A percentile compares a stretch with the other conserved stretches of the same genome.
These are phyloP conservation scores for Fagus sylvatica DNA, from an alignment of 306 rosid genomes.

Conservation along the genomic window DNA sequence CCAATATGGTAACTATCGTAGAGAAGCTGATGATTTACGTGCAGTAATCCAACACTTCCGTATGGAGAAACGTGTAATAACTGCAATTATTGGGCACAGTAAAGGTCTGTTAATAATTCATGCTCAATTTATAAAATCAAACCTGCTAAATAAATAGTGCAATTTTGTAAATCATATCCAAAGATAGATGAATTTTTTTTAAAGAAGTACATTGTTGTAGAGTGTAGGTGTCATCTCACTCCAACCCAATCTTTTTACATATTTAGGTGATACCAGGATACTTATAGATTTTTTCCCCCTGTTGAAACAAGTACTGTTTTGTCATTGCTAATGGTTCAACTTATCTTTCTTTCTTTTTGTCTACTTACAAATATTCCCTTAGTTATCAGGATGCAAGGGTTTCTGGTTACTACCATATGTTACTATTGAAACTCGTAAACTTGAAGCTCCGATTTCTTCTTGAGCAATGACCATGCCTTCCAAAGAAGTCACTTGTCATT, in stretches of 20 bases:
- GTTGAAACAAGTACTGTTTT: not conserved
- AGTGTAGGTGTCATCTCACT: not conserved
- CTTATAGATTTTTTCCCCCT: not conserved
- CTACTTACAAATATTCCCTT: not conserved
- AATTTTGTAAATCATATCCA: not conserved
- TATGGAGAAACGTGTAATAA: constrained; percentile 38
- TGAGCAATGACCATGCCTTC: not conserved
- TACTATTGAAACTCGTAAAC: not conserved
- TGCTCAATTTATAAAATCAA: constrained; percentile 14
- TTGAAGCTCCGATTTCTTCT: constrained; percentile 1
- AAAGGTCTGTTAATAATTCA: constrained; percentile 55
- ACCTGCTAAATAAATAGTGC: constrained; percentile 16
- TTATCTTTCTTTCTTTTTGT: not conserved
- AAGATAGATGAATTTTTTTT: not conserved
- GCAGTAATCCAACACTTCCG: constrained; percentile 68
- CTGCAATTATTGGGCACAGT: constrained; percentile 86
- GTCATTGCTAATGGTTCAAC: not conserved
- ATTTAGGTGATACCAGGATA: not conserved
- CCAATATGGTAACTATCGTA: constrained; percentile 77
- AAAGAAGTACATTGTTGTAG: not conserved
- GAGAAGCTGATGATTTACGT: constrained; percentile 78
- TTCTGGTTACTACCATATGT: not conserved
- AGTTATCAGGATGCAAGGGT: not conserved
- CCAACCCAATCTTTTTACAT: not conserved
- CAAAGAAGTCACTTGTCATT: not conserved